Evolutionary conservation across 768 basidiomycete genomes (phyloP), one percentile per base, ranked within the genome.

Genomic region (Mycena indigotica): DNA sequence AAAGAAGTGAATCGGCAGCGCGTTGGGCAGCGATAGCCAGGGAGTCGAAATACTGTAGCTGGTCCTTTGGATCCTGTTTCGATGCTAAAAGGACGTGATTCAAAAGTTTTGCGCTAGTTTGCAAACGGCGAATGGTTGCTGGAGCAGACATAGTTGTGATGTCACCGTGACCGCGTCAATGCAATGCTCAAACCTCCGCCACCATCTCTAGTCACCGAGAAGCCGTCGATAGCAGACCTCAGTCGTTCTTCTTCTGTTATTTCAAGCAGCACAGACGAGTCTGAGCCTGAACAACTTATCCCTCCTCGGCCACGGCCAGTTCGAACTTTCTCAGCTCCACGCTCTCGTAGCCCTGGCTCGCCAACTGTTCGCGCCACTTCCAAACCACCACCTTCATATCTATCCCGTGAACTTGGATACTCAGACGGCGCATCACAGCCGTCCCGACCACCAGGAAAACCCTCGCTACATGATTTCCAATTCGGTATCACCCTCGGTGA

Each of bases 201-300:
- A n/a, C n/a, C n/a, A n/a, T n/a, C n/a, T n/a, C n/a, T n/a, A n/a
- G n/a, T n/a, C n/a, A n/a, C n/a, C 13, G 24, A 24, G 24, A 46
- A 53, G 44, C 54, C 32, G 52, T 60, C 68, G 48, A 67, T 90
- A 55, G 84, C 86, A 49, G 84, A 86, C 68, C 80, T 90, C 50
- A 87, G 85, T 74, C 82, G 89, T 69, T 89, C 89, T 75, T 80
- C 88, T 1, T 89, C 88, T 13, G 89, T 88, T 68, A 87, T 90
- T 55, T 84, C 80, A 39, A 86, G 84, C 59, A 81, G 78, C 66
- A 86, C 85, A 32, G 75, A 78, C 56, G 46, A 48, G 5, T 78
- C 76, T 30, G 80, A 82, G 16, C 71, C 41, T 16, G 41, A 75
- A 50, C 53, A 75, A 32, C 65, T 80, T 49, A 72, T 69, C 24